Conservation (phyloP, 2,329 filamentous ascomycete species). For the Trichoderma afroharzianum region DNA sequence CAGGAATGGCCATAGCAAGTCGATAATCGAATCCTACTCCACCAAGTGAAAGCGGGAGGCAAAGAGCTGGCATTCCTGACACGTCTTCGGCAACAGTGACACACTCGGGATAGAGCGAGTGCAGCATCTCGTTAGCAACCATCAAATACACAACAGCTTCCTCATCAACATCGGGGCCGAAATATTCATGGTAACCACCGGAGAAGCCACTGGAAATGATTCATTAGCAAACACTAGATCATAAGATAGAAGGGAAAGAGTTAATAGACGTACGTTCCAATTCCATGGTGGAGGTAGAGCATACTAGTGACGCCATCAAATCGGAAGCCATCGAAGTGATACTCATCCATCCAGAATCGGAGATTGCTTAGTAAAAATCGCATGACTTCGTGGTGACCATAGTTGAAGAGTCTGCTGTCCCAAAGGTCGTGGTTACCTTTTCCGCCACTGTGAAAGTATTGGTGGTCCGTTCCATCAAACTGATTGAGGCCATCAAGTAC, state of each 20-base stretch:
- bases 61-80: constrained; percentile 97
- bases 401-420: constrained; percentile 98
- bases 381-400: constrained; percentile 88
- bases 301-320: constrained; percentile 99
- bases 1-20: constrained; percentile 94
- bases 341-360: constrained; percentile 99
- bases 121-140: constrained; percentile 93
- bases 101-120: constrained; percentile 77
- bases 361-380: constrained; percentile 95
- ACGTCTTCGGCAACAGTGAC: constrained; percentile 97
- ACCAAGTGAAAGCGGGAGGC: constrained; percentile 77
- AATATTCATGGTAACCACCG: constrained; percentile 97
- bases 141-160: constrained; percentile 94
- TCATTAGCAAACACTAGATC: constrained; percentile 6
- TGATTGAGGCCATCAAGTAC: constrained; percentile 91
- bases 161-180: constrained; percentile 82
- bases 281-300: constrained; percentile 93
- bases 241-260: neutral
- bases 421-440: constrained; percentile 89
- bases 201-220: constrained; percentile 71
- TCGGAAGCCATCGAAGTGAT: constrained; percentile 91
- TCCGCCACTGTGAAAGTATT: constrained; percentile 87
- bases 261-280: constrained; percentile 74
- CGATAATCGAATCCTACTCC: constrained; percentile 97
- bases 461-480: constrained; percentile 92